Percentiles rank a stretch among this genome's conserved stretches.
Conservation (phyloP, 805 yeast genomes). For the Brettanomyces bruxellensis region DNA sequence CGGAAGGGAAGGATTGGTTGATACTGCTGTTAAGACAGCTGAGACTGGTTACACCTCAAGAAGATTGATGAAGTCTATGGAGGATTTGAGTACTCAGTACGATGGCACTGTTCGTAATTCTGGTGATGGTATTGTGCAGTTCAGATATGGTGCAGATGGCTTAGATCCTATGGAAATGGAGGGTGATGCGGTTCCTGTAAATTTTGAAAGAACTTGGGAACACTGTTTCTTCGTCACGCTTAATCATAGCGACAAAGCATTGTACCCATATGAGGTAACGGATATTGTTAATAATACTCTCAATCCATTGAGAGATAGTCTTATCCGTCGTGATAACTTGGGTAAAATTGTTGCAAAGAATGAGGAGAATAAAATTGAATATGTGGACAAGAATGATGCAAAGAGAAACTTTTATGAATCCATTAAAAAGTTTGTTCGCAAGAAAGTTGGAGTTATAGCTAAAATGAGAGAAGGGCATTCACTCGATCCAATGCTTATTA, state of each 20-base stretch:
- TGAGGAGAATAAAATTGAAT: conserved; percentile 44
- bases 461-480: conserved; percentile 45
- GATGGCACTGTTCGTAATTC: conserved; percentile 95
- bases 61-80: conserved; percentile 76
- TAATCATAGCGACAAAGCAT: conserved; percentile 39
- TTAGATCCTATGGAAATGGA: conserved; percentile 98
- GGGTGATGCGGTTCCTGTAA: conserved; percentile 95
- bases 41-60: conserved; percentile 98
- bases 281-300: conserved; percentile 47
- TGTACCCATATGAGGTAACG: conserved; percentile 64
- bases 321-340: conserved; percentile 63
- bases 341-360: conserved; percentile 44
- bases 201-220: conserved; percentile 90
- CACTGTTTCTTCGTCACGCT: conserved; percentile 76
- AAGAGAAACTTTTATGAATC: conserved; percentile 80
- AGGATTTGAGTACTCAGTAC: conserved; percentile 88
- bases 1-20: conserved; percentile 98
- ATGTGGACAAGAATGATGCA: conserved; percentile 78
- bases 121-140: conserved; percentile 92
- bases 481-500: conserved; percentile 29
- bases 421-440: conserved; percentile 50
- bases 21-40: conserved; percentile 98
- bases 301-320: conserved; percentile 47
- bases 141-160: conserved; percentile 97
- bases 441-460: conserved; percentile 51